Evolutionary conservation across 345 rosid genomes (phyloP).

Genomic region (Reutealis trisperma): DNA sequence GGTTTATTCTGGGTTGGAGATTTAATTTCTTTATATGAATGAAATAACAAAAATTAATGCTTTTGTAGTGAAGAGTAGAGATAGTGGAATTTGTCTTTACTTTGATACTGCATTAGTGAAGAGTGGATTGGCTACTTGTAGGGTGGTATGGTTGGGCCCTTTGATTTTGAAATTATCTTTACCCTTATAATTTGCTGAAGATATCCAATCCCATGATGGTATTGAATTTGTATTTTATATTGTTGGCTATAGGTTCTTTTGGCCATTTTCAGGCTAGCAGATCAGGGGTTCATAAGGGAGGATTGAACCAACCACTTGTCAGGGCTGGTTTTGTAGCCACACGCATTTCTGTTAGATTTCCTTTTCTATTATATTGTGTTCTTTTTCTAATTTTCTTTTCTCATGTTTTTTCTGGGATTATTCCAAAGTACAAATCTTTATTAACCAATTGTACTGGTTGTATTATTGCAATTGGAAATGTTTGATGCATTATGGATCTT

Average conservation of each 20-base stretch:
- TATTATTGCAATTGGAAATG: neutral
- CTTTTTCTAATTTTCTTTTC: neutral
- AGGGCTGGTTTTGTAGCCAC: conserved; percentile 96
- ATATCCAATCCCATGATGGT: neutral
- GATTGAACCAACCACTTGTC: conserved; percentile 62
- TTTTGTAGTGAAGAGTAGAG: neutral
- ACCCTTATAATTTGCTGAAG: neutral
- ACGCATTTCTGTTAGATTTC: conserved; percentile 70
- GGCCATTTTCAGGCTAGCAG: conserved; percentile 97
- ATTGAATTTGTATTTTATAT: neutral
- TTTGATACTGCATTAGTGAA: neutral
- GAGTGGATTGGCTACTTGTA: neutral
- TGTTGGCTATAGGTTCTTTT: conserved; percentile 69
- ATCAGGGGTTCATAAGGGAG: conserved; percentile 95
- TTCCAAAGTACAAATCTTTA: neutral
- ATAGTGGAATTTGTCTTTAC: neutral
- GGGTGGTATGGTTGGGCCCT: neutral
- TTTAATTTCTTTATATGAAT: neutral
- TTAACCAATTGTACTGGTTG: neutral
- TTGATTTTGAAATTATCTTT: neutral
- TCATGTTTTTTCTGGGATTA: neutral
- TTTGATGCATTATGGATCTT: neutral
- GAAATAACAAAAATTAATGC: neutral
- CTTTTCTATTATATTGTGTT: neutral
- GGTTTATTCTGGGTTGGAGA: neutral